Evolutionary conservation across 2,329 filamentous ascomycete species (phyloP).

Genomic region (Simplicillium aogashimaense): DNA sequence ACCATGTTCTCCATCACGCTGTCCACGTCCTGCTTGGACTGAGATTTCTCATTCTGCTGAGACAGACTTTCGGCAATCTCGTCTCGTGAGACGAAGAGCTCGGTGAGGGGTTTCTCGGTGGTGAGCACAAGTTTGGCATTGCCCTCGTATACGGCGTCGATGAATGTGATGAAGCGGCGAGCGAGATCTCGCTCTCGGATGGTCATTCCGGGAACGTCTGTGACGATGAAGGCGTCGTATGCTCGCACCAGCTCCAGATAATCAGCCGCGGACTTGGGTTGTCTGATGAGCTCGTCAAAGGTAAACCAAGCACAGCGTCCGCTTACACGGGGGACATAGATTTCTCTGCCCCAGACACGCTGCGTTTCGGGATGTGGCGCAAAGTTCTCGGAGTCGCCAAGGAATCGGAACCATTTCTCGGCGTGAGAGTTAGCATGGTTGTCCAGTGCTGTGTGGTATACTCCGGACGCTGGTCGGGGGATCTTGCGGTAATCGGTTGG

Average conservation of each 20-base stretch:
- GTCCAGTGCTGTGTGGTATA: constrained; percentile 87
- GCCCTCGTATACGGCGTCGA: constrained; percentile 89
- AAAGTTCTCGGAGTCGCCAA: constrained; percentile 73
- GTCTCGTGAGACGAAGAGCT: constrained; percentile 72
- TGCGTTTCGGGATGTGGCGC: constrained; percentile 69
- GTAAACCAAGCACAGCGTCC: constrained; percentile 84
- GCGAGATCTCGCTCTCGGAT: constrained; percentile 78
- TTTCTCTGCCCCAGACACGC: constrained; percentile 85
- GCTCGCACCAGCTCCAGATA: constrained; percentile 85
- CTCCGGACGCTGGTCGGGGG: constrained; percentile 80
- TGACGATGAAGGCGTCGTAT: constrained; percentile 89
- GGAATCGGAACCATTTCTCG: constrained; percentile 90
- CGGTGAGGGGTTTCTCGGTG: constrained; percentile 70
- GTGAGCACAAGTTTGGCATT: constrained; percentile 94
- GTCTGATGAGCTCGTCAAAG: constrained; percentile 83
- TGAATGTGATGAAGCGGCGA: constrained; percentile 90
- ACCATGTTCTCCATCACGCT: constrained; percentile 71
- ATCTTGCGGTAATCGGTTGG: constrained; percentile 97
- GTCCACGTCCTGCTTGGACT: constrained; percentile 36
- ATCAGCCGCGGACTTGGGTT: constrained; percentile 84
- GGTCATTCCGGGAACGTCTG: constrained; percentile 86
- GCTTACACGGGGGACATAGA: constrained; percentile 77
- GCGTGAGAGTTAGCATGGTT: constrained; percentile 68
- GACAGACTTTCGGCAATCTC: constrained; percentile 54
- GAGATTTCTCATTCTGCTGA: constrained; percentile 31